Percentiles rank a stretch among this genome's conserved stretches.
These are phyloP conservation scores for Sugiyamaella neomexicana DNA, from an alignment of 1,139 yeast species.

Conservation along the genomic window DNA sequence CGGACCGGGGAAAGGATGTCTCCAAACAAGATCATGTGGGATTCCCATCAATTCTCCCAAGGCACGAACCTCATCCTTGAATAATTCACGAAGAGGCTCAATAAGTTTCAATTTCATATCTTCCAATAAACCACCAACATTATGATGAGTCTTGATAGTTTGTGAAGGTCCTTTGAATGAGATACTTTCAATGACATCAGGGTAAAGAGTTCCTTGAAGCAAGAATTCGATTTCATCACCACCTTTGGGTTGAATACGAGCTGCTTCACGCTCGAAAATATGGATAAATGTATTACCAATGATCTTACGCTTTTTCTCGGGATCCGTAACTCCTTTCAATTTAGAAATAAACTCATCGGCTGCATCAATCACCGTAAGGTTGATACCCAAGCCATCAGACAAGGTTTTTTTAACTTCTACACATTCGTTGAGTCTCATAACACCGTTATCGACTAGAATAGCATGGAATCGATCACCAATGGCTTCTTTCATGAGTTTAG, in stretches of 20 bases:
- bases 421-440: conserved; percentile 93
- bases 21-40: conserved; percentile 97
- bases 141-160: conserved; percentile 98
- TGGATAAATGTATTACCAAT: conserved; percentile 98
- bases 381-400: conserved; percentile 90
- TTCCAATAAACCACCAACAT: conserved; percentile 96
- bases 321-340: conserved; percentile 93
- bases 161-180: conserved; percentile 99
- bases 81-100: conserved; percentile 96
- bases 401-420: conserved; percentile 82
- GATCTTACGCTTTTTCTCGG: conserved; percentile 98
- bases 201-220: conserved; percentile 96
- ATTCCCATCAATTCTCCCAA: conserved; percentile 93
- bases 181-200: conserved; percentile 97
- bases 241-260: conserved; percentile 82
- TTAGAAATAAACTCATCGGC: conserved; percentile 81
- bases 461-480: conserved; percentile 99
- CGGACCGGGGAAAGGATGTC: conserved; percentile 99
- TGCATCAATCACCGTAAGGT: conserved; percentile 93
- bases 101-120: conserved; percentile 97
- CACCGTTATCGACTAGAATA: conserved; percentile 96
- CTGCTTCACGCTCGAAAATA: conserved; percentile 95
- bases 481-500: conserved; percentile 96
- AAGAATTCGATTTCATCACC: conserved; percentile 90
- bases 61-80: conserved; percentile 97